phyloP scores from a whole-genome alignment of 768 basidiomycete species.

The Termitomyces sp. region DNA sequence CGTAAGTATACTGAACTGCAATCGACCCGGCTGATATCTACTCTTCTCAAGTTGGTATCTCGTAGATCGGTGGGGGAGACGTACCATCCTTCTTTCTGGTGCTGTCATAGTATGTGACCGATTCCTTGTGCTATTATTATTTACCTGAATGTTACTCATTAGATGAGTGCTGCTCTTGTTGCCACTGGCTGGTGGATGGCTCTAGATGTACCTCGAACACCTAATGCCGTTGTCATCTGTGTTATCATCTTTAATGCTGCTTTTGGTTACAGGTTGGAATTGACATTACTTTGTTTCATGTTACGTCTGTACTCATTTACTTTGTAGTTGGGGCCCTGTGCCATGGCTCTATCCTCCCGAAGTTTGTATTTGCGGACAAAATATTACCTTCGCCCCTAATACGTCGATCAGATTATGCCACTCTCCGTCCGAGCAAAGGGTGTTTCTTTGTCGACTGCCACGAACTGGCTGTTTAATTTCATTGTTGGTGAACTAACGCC shows the following conservation, averaged over 20 bases:
- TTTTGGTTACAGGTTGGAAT: constrained; percentile 73
- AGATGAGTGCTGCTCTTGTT: constrained; percentile 81
- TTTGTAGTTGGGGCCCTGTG: constrained; percentile 73
- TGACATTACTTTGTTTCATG: not conserved
- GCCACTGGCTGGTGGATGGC: constrained; percentile 94
- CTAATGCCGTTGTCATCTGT: constrained; percentile 80
- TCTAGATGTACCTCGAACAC: constrained; percentile 80
- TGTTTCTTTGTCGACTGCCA: constrained; percentile 92
- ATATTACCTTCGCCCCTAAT: not conserved
- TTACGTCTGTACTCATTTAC: not conserved
- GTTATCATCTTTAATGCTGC: constrained; percentile 93
- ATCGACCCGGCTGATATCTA: constrained; percentile 8
- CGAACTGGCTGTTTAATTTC: constrained; percentile 87
- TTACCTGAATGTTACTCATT: not conserved
- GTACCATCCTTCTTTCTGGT: constrained; percentile 72
- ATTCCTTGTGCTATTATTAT: not conserved
- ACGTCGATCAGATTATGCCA: constrained; percentile 72
- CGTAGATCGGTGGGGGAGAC: constrained; percentile 79
- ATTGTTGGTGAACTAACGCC: constrained; percentile 87
- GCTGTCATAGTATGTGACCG: constrained; percentile 53
- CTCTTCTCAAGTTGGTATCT: constrained; percentile 68
- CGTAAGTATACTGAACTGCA: constrained; percentile 36
- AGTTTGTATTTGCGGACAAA: constrained; percentile 30
- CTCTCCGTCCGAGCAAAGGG: constrained; percentile 88
- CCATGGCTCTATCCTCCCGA: constrained; percentile 90